Base-by-base conservation (phyloP, 2,329 filamentous ascomycete genomes). In the Westerdykella aurantiaca region DNA sequence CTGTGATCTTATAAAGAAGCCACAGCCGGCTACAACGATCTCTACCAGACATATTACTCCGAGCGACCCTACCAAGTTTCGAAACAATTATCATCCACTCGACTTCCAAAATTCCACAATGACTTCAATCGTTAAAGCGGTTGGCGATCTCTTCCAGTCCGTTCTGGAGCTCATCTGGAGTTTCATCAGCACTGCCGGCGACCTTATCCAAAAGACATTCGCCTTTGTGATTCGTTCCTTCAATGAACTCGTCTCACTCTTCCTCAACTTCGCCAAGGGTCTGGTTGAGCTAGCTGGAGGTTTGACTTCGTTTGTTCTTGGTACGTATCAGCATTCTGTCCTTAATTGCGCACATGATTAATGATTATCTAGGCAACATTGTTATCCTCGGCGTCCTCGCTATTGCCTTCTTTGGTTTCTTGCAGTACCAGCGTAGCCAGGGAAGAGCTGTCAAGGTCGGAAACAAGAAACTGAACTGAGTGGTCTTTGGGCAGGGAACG, bases 391-490 rank as follows among this genome's bases (percentile, higher is more conserved):
- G 53, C 21, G 56, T 66, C 16, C 51, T 66, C 6, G 61, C 56
- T 17, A 55, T 49, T 6, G 60, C 55, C 1, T 51, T 60, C 37
- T 58, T 67, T 40, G 63, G 55, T n/a, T 67, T 63, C 52, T 46
- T 67, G 37, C 57, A 63, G 48, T 66, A 64, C 47, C 62, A 66
- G 53, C 58, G 60, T 41, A 61, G 50, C 42, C 64, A 66, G 51
- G 64, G 64, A 21, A 58, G 55, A 17, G 54, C 59, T 16, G 62
- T 67, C 34, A 51, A 57, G 38, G 57, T 66, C 23, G 64, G 63
- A 31, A 57, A 65, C 48, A 67, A 66, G 56, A 67, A 67, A 52
- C 40, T 66, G 37, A 67, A 66, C 46, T 67, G 59, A 46, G 44
- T 16, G 29, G 10, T 13, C 6, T 35, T 13, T 13, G 25, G 31